phyloP scores from a whole-genome alignment of 495 filamentous ascomycete genomes.

The Xylaria longipes region DNA sequence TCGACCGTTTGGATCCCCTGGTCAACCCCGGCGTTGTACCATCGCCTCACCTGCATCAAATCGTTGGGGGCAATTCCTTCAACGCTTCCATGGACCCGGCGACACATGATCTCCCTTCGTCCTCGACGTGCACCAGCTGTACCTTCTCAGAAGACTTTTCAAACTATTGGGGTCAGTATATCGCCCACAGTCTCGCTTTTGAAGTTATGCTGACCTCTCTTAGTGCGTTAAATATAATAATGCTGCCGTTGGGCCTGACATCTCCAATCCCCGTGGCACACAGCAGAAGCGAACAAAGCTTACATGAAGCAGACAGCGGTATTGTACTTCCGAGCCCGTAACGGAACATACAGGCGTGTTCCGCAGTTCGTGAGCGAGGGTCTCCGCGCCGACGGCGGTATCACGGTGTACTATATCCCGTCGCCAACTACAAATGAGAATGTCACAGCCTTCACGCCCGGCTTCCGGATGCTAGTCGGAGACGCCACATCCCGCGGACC shows the following conservation, averaged over 20 bases:
- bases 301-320: slow-evolving; percentile 32
- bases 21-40: slow-evolving; percentile 60
- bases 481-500: slow-evolving; percentile 55
- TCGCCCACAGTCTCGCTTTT: not conserved
- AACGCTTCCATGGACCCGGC: slow-evolving; percentile 43
- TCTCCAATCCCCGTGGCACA: not conserved
- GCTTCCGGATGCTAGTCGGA: slow-evolving; percentile 75
- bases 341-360: slow-evolving; percentile 50
- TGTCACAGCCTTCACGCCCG: slow-evolving; percentile 67
- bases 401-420: slow-evolving; percentile 53
- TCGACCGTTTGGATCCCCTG: slow-evolving; percentile 71
- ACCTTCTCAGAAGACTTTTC: slow-evolving; percentile 46
- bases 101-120: slow-evolving; percentile 35
- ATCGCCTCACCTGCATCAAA: slow-evolving; percentile 50
- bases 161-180: slow-evolving; percentile 46
- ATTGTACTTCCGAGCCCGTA: slow-evolving; percentile 49
- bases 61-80: slow-evolving; percentile 49
- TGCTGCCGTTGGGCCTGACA: not conserved
- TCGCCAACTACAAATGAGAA: slow-evolving; percentile 31
- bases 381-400: slow-evolving; percentile 44
- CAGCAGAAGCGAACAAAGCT: not conserved
- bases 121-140: slow-evolving; percentile 44
- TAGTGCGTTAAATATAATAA: not conserved
- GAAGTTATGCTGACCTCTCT: not conserved
- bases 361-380: slow-evolving; percentile 46